Base-by-base conservation (phyloP, 225 moss, liverwort and hornwort genomes). In the Polytrichum formosum region DNA sequence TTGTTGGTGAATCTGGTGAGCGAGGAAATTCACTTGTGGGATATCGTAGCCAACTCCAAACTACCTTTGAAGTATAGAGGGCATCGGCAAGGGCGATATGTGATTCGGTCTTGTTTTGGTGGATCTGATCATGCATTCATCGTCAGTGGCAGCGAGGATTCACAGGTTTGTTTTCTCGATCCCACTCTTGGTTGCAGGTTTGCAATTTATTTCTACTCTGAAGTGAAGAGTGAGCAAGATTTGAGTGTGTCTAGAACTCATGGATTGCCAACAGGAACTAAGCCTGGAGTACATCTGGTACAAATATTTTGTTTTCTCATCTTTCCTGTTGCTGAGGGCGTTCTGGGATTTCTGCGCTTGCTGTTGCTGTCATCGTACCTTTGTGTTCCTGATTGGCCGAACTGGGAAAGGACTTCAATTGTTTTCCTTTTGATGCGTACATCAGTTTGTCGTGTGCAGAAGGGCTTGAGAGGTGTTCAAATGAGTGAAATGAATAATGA, bases 141-240 rank as follows among this genome's bases (percentile, higher is more conserved):
- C 80, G 92, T 98, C 78, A 98, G 94, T 68, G 97, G 97, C 73
- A 98, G 97, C 90, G 97, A 98, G 91, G 97, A 98, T 71, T 98
- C 97, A 69, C 94, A 98, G 97, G 97, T 98, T 60, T 56, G 75
- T 56, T 58, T 23, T 20, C 8, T 58, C 0, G 3, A 58, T 23
- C 58, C 58, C 7, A 58, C 58, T 58, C 5, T 22, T 2, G 58
- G 23, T 58, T 7, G 21, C 21, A 23, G 6, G 21, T 20, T 20
- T 1, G 20, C 23, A 23, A 23, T 58, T 23, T 1, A 7, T 58
- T 58, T 58, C 46, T 16, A 0, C 13, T 58, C 6, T 58, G 3
- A 58, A 9, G 1, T n/a, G 7, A n/a, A 58, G 16, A 46, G 46
- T 1, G 13, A 16, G 13, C 16, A 46, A 46, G 46, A 16, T 16